Conservation (phyloP, 257 asterid genomes). For the Voacanga thouarsii region DNA sequence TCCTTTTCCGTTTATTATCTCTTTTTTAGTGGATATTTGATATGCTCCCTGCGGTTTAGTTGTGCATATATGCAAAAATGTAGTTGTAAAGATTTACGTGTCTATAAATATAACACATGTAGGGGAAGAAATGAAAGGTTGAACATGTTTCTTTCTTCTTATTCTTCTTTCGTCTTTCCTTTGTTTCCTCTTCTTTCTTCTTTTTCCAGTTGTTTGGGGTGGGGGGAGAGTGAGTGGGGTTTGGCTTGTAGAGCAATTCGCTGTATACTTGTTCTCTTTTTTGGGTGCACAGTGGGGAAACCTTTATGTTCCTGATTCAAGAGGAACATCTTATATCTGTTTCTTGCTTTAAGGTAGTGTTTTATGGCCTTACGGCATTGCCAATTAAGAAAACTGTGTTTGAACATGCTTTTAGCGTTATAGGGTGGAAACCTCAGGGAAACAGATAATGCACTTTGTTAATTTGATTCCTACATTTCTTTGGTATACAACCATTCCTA, state of each 20-base stretch:
- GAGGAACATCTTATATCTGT: neutral
- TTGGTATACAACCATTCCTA: neutral
- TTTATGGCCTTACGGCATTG: neutral
- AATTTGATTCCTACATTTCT: neutral
- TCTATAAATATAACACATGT: neutral
- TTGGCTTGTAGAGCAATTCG: no score
- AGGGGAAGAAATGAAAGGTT: neutral
- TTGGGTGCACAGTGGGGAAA: neutral
- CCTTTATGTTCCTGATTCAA: neutral
- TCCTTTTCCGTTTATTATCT: neutral
- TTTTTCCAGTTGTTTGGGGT: no score
- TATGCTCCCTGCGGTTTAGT: neutral
- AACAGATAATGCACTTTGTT: neutral
- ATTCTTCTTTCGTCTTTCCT: neutral
- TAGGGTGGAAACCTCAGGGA: neutral
- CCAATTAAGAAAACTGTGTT: neutral
- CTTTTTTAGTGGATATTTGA: neutral
- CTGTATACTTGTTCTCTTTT: no score
- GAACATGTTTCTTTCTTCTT: neutral
- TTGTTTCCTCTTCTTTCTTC: no score
- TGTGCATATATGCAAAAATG: neutral
- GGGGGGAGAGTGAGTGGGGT: no score
- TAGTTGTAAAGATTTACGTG: neutral
- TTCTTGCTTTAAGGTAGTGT: no score
- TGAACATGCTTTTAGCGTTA: neutral